Percentiles rank a stretch among this genome's conserved stretches.
Evolutionary conservation across 176 grass and related monocot genomes (phyloP).

Genomic region (Oryza australiensis): DNA sequence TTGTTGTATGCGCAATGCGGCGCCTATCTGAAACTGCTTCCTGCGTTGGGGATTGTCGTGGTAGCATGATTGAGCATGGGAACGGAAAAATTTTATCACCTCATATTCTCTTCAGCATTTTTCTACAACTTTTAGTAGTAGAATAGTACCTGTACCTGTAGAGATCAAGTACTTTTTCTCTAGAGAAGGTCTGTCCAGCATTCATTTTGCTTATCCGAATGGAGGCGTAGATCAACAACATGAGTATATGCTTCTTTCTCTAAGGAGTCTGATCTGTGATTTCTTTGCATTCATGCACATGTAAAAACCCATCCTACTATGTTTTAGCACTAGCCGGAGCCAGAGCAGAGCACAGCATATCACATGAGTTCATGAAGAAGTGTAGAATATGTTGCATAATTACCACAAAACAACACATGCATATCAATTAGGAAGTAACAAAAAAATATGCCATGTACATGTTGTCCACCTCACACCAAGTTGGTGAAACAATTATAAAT

Average conservation of each 20-base stretch:
- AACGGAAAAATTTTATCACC: not conserved
- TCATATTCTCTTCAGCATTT: not conserved
- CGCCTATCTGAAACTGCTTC: not conserved
- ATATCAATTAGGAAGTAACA: conserved; percentile 1
- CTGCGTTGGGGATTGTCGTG: not conserved
- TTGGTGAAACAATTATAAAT: conserved; percentile 4
- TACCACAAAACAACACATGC: not conserved
- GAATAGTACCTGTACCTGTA: not conserved
- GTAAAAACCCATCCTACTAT: not conserved
- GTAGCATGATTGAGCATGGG: not conserved
- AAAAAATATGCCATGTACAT: not conserved
- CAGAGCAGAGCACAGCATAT: not conserved
- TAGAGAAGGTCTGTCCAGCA: not conserved
- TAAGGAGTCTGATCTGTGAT: not conserved
- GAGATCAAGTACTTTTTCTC: not conserved
- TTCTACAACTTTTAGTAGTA: not conserved
- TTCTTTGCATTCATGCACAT: not conserved
- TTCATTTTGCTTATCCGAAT: not conserved
- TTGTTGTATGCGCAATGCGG: not conserved
- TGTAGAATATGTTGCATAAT: not conserved
- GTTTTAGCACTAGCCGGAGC: not conserved
- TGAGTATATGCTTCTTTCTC: not conserved
- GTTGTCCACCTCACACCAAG: conserved; percentile 16
- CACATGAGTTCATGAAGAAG: not conserved
- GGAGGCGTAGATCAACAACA: not conserved